These are phyloP conservation scores for Naganishia onofrii DNA, from an alignment of 768 basidiomycete genomes.

Conservation along the genomic window DNA sequence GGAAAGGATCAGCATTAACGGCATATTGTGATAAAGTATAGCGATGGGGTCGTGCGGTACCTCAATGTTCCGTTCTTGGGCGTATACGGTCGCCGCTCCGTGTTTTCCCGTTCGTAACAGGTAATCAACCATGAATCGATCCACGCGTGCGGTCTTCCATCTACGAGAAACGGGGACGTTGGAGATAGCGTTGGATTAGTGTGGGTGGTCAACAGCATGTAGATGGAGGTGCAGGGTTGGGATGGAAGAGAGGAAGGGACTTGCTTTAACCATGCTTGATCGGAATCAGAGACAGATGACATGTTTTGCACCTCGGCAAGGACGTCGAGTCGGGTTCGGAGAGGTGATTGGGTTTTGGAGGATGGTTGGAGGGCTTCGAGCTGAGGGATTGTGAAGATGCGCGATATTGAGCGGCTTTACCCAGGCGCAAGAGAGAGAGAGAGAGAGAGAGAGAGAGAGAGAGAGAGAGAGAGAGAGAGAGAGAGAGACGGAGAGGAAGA, in stretches of 20 bases:
- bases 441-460: neutral
- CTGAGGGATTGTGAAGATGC: too few relatives aligned
- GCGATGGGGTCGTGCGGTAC: slow-evolving; percentile 55
- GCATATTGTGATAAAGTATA: too few relatives aligned
- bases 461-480: too few relatives aligned
- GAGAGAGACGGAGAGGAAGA: neutral
- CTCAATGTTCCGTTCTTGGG: slow-evolving; percentile 74
- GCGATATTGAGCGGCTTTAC: too few relatives aligned
- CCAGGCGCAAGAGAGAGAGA: too few relatives aligned
- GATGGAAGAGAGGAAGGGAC: slow-evolving; percentile 66
- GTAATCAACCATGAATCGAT: slow-evolving; percentile 93
- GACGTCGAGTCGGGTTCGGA: slow-evolving; percentile 46
- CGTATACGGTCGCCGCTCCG: slow-evolving; percentile 71
- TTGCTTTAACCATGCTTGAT: slow-evolving; percentile 61
- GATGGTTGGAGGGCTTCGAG: slow-evolving; percentile 24
- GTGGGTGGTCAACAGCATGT: too few relatives aligned
- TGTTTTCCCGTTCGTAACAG: slow-evolving; percentile 74
- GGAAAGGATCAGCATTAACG: too few relatives aligned
- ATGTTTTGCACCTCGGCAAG: slow-evolving; percentile 59
- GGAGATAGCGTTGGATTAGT: slow-evolving; percentile 60
- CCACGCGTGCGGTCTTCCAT: slow-evolving; percentile 77
- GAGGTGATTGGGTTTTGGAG: neutral
- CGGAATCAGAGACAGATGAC: slow-evolving; percentile 29
- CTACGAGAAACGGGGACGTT: slow-evolving; percentile 53
- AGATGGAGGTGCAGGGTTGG: too few relatives aligned